Evolutionary conservation across 2,329 filamentous ascomycete genomes (phyloP).

Genomic region (Keithomyces neogunnii): DNA sequence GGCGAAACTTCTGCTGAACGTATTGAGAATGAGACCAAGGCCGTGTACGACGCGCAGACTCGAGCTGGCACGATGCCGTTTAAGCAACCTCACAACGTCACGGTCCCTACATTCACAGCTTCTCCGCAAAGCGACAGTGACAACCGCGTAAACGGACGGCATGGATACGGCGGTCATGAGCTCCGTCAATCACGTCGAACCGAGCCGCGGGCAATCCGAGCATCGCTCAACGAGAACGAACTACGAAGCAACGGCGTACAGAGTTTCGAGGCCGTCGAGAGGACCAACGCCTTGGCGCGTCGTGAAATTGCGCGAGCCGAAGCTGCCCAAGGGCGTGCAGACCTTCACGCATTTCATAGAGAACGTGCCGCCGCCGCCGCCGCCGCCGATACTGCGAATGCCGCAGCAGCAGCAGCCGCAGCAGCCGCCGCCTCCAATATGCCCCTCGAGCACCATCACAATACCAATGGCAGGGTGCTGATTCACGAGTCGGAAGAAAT

Average conservation of each 20-base stretch:
- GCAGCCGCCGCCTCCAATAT: constrained; percentile 12
- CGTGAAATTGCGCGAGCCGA: constrained; percentile 45
- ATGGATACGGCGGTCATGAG: constrained; percentile 26
- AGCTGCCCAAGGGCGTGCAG: constrained; percentile 40
- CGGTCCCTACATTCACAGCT: constrained; percentile 13
- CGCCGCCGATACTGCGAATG: constrained; percentile 21
- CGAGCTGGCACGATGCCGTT: constrained; percentile 27
- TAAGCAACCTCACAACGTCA: constrained; percentile 13
- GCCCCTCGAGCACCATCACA: constrained; percentile 8
- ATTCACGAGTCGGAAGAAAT: constrained; percentile 42
- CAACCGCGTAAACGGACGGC: constrained; percentile 7
- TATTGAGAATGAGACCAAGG: constrained; percentile 40
- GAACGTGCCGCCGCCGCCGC: constrained; percentile 27
- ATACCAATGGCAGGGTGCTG: constrained; percentile 19
- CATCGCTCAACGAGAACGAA: constrained; percentile 15
- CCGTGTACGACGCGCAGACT: constrained; percentile 41
- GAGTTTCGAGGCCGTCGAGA: constrained; percentile 29
- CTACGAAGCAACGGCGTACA: constrained; percentile 13
- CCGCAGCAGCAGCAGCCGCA: constrained; percentile 15
- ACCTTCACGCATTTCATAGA: constrained; percentile 35
- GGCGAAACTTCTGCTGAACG: constrained; percentile 42
- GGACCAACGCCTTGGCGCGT: constrained; percentile 39
- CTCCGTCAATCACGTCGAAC: constrained; percentile 34
- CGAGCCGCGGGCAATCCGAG: constrained; percentile 22
- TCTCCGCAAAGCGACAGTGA: constrained; percentile 13